Conservation (phyloP, 2,329 filamentous ascomycete genomes). For the Beauveria caledonica region DNA sequence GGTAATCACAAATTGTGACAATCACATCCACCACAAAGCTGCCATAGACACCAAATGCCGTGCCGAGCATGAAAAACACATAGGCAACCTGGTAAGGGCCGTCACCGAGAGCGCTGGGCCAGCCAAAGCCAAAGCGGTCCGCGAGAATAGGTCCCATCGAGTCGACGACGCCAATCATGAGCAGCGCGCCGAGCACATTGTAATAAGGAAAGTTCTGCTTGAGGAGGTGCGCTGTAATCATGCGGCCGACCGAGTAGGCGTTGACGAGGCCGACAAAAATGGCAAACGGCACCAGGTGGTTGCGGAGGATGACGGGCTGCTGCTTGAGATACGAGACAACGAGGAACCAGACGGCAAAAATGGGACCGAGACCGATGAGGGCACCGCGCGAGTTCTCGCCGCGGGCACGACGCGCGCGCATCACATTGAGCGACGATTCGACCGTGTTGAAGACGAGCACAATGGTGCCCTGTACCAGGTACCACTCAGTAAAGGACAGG, state of each 20-base stretch:
- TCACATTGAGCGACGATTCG: constrained; percentile 73
- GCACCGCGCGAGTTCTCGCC: constrained; percentile 66
- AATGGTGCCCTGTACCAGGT: constrained; percentile 75
- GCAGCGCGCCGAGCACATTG: constrained; percentile 74
- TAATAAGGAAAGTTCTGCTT: constrained; percentile 82
- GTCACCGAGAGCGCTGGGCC: constrained; percentile 67
- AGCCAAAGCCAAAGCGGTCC: constrained; percentile 53
- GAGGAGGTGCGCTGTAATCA: constrained; percentile 90
- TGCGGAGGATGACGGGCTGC: constrained; percentile 72
- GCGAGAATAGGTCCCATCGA: constrained; percentile 64
- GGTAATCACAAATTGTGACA: constrained; percentile 92
- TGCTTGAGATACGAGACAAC: constrained; percentile 74
- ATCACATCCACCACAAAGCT: constrained; percentile 98
- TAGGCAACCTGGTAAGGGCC: constrained; percentile 86
- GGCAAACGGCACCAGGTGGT: constrained; percentile 81
- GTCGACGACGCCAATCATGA: constrained; percentile 72
- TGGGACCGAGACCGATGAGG: constrained; percentile 74
- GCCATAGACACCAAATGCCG: constrained; percentile 84
- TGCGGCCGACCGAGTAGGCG: constrained; percentile 89
- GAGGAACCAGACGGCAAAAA: constrained; percentile 69
- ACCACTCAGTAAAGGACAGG: constrained; percentile 85
- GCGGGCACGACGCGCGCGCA: constrained; percentile 66
- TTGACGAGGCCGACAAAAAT: constrained; percentile 87
- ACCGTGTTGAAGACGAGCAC: constrained; percentile 81
- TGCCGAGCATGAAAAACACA: constrained; percentile 79